Evolutionary conservation across 352 stramenopile genomes (phyloP).

Genomic region (Globisporangium perplexum): DNA sequence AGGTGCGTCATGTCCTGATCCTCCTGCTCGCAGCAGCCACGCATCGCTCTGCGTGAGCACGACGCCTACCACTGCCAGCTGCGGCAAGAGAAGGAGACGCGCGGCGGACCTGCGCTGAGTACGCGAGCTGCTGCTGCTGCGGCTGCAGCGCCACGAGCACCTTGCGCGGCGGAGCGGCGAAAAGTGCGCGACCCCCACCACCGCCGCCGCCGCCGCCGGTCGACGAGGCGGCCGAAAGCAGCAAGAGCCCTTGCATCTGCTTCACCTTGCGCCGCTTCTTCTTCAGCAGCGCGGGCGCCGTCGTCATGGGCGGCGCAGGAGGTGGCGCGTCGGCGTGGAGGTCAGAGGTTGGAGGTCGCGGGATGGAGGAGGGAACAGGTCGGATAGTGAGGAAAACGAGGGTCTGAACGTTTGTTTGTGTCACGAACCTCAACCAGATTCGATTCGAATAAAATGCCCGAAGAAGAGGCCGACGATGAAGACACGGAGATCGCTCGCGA

Average conservation of each 20-base stretch:
- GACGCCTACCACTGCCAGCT: not conserved
- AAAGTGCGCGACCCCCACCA: constrained; percentile 5
- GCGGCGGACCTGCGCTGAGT: constrained; percentile 44
- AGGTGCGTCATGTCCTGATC: constrained; percentile 69
- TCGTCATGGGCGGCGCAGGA: constrained; percentile 30
- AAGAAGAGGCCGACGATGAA: too few species aligned
- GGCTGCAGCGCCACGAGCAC: constrained; percentile 64
- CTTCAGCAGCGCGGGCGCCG: constrained; percentile 20
- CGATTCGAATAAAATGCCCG: too few species aligned
- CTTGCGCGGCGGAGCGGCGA: constrained; percentile 19
- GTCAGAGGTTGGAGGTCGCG: too few species aligned
- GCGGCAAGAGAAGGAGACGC: not conserved
- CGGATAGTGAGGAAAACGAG: too few species aligned
- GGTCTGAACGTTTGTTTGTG: too few species aligned
- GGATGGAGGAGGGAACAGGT: too few species aligned
- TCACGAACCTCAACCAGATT: too few species aligned
- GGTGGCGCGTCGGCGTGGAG: too few species aligned
- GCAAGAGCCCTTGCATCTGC: constrained; percentile 73
- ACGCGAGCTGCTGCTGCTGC: constrained; percentile 57
- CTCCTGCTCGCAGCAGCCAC: constrained; percentile 16
- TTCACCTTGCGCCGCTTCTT: constrained; percentile 63
- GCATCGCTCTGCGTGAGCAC: too few species aligned
- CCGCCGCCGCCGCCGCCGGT: not conserved
- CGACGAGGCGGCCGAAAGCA: constrained; percentile 36
- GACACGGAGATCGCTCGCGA: too few species aligned